These are phyloP conservation scores for Heterobasidion irregulare DNA, from an alignment of 1,284 basidiomycete species.

Conservation along the genomic window DNA sequence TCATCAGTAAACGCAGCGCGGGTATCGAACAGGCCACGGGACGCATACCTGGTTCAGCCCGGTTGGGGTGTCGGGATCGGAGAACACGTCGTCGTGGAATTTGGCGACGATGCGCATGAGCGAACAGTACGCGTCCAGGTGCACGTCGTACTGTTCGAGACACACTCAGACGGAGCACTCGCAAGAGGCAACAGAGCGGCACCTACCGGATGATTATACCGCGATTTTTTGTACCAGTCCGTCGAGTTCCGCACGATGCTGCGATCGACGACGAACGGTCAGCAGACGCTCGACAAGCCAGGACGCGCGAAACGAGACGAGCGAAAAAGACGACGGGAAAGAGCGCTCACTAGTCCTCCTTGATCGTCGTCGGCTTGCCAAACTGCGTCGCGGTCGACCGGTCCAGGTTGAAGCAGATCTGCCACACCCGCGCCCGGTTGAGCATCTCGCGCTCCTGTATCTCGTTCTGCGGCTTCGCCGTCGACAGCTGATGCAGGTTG, in stretches of 20 bases:
- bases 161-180: neutral
- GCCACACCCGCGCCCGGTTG: slow-evolving; percentile 77
- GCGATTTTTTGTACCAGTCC: slow-evolving; percentile 71
- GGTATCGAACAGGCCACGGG: neutral
- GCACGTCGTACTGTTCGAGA: slow-evolving; percentile 52
- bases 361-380: slow-evolving; percentile 80
- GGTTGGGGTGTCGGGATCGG: slow-evolving; percentile 57
- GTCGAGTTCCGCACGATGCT: slow-evolving; percentile 67
- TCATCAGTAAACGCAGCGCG: neutral
- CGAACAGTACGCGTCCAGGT: slow-evolving; percentile 64
- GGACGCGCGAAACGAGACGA: neutral
- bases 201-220: slow-evolving; percentile 49
- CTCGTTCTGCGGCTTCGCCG: slow-evolving; percentile 50
- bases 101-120: slow-evolving; percentile 61
- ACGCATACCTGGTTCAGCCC: slow-evolving; percentile 58
- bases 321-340: neutral
- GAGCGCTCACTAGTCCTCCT: slow-evolving; percentile 65
- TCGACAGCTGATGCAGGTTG: slow-evolving; percentile 67
- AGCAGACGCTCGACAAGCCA: neutral
- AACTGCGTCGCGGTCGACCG: slow-evolving; percentile 80
- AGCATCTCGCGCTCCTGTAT: slow-evolving; percentile 72
- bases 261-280: neutral
- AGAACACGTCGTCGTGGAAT: slow-evolving; percentile 73
- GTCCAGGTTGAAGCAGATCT: slow-evolving; percentile 83
- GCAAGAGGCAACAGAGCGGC: neutral